Percentiles rank a stretch among this genome's conserved stretches.
Conservation (phyloP, 2,329 filamentous ascomycete species). For the Aspergillus amoenus region DNA sequence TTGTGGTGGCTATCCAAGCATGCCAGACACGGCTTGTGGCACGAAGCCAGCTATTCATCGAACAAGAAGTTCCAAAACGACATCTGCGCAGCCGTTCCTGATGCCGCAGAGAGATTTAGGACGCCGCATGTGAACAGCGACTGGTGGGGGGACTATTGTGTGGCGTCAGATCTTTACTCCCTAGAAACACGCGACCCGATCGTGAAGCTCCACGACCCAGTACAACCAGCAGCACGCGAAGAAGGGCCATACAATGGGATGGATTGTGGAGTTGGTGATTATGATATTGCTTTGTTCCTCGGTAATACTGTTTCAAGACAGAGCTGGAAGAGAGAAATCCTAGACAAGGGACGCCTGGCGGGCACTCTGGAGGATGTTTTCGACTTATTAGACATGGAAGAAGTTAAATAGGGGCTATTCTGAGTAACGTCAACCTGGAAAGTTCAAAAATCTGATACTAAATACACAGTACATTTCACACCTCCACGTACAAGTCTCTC, state of each 20-base stretch:
- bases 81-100: no score
- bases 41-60: not conserved
- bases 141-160: no score
- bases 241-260: not conserved
- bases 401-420: not conserved
- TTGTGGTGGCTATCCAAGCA: not conserved
- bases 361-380: not conserved
- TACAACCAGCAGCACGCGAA: not conserved
- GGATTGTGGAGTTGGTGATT: not conserved
- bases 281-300: not conserved
- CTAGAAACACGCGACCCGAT: not conserved
- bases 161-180: not conserved
- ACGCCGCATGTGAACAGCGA: no score
- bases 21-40: not conserved
- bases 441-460: no score
- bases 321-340: not conserved
- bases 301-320: not conserved
- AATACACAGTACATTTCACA: no score
- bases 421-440: not conserved
- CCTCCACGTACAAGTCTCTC: no score
- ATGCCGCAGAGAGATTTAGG: no score
- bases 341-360: not conserved
- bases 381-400: not conserved
- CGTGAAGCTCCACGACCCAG: not conserved
- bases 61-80: not conserved